Conservation (phyloP, 768 basidiomycete genomes). For the Xanthoconium stramineum region DNA sequence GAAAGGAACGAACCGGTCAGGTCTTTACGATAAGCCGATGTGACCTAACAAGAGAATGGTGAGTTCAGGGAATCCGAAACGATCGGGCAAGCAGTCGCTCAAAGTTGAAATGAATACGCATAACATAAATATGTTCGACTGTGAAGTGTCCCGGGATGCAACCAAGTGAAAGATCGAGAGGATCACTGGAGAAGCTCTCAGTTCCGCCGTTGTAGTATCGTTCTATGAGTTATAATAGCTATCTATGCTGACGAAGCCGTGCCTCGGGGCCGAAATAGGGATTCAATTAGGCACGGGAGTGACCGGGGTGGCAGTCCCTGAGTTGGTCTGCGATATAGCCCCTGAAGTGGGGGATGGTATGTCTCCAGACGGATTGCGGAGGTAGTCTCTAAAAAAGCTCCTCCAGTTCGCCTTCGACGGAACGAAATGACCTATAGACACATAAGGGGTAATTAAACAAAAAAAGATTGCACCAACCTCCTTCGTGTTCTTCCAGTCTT, state of each 20-base stretch:
- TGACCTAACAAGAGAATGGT: neutral
- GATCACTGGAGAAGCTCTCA: neutral
- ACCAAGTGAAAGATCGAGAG: neutral
- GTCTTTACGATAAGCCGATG: neutral
- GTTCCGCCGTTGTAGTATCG: neutral
- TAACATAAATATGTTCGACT: too few species aligned
- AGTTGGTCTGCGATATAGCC: constrained; percentile 36
- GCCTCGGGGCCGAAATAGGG: neutral
- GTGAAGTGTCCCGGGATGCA: neutral
- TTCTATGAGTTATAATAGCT: neutral
- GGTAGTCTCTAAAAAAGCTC: constrained; percentile 66
- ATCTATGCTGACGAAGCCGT: constrained; percentile 2
- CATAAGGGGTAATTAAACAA: neutral
- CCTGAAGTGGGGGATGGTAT: constrained; percentile 43
- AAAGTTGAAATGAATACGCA: neutral
- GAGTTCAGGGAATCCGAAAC: neutral
- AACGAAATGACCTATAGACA: constrained; percentile 69
- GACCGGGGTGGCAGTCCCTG: constrained; percentile 48
- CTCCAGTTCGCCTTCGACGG: constrained; percentile 77
- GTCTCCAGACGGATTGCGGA: constrained; percentile 47
- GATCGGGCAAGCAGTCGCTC: neutral
- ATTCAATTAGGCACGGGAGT: constrained; percentile 9
- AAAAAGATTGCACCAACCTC: constrained; percentile 51
- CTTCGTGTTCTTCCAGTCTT: constrained; percentile 74
- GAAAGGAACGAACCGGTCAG: neutral